These are phyloP conservation scores for Ampelocalamus luodianensis DNA, from an alignment of 176 grass and related monocot genomes.

Conservation along the genomic window DNA sequence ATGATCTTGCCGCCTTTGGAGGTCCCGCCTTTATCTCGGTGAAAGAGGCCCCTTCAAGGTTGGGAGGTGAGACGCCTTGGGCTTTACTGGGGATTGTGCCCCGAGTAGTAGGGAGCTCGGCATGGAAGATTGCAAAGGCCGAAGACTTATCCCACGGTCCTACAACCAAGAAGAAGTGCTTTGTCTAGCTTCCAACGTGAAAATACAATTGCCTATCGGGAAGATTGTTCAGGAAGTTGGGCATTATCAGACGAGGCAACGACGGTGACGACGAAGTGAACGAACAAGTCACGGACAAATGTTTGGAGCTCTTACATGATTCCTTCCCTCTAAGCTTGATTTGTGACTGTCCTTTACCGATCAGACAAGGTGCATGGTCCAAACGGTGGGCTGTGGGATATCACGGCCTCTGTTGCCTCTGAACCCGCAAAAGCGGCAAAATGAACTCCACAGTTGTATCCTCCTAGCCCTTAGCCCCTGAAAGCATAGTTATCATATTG, in stretches of 20 bases:
- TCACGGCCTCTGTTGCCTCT: not conserved
- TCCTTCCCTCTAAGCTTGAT: not conserved
- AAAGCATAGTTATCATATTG: too few species aligned
- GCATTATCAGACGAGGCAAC: not conserved
- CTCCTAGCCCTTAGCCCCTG: too few species aligned
- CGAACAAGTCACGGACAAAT: not conserved
- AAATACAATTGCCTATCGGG: not conserved
- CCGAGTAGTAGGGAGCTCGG: not conserved
- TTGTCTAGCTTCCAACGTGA: too few species aligned
- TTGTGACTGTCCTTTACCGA: not conserved
- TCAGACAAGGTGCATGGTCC: not conserved
- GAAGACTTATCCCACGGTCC: not conserved
- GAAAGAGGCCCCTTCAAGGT: too few species aligned
- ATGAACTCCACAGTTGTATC: too few species aligned
- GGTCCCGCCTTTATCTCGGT: too few species aligned
- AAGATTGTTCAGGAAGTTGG: not conserved
- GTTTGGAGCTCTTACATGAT: not conserved
- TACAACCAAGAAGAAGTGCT: not conserved
- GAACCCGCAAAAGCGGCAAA: too few species aligned
- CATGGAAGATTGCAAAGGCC: too few species aligned
- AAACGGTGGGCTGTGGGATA: not conserved
- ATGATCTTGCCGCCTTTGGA: too few species aligned
- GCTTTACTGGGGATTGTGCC: too few species aligned
- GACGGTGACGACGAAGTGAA: not conserved
- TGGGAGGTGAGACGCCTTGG: too few species aligned